Evolutionary conservation across 2,329 filamentous ascomycete species (phyloP).

Genomic region (Trichoderma brevicompactum): DNA sequence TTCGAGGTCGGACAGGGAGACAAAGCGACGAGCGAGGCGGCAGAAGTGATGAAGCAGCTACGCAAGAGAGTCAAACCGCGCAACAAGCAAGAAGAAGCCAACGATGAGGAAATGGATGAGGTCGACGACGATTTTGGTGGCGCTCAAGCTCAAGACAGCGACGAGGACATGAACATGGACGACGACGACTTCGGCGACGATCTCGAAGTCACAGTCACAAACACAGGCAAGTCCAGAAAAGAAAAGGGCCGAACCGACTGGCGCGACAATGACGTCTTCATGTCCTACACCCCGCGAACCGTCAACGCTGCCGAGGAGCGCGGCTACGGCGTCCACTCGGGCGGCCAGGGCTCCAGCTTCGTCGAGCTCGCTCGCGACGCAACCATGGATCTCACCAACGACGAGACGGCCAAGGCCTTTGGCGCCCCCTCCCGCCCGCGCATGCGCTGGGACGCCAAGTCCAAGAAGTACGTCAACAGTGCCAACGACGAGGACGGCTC

Average conservation of each 20-base stretch:
- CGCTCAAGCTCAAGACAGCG: slow-evolving; percentile 34
- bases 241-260: slow-evolving; percentile 65
- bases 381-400: slow-evolving; percentile 90
- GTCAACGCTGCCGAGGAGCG: slow-evolving; percentile 85
- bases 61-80: slow-evolving; percentile 70
- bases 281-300: slow-evolving; percentile 88
- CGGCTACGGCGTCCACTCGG: slow-evolving; percentile 90
- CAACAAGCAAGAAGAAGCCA: slow-evolving; percentile 48
- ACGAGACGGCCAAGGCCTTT: slow-evolving; percentile 81
- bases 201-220: slow-evolving; percentile 72
- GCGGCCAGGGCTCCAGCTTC: slow-evolving; percentile 76
- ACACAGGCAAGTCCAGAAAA: slow-evolving; percentile 52
- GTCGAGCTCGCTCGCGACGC: slow-evolving; percentile 83
- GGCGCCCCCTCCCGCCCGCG: slow-evolving; percentile 73
- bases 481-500: slow-evolving; percentile 95
- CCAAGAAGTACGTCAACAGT: slow-evolving; percentile 89
- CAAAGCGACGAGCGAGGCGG: slow-evolving; percentile 65
- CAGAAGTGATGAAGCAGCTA: slow-evolving; percentile 75
- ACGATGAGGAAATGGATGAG: slow-evolving; percentile 47
- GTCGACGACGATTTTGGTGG: slow-evolving; percentile 38
- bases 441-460: slow-evolving; percentile 97
- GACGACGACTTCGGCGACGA: slow-evolving; percentile 57
- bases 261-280: slow-evolving; percentile 89
- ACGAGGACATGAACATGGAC: slow-evolving; percentile 31
- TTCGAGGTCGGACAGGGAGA: slow-evolving; percentile 86